Evolutionary conservation across 75 land plant species (phyloP).

Genomic region (Larix kaempferi): DNA sequence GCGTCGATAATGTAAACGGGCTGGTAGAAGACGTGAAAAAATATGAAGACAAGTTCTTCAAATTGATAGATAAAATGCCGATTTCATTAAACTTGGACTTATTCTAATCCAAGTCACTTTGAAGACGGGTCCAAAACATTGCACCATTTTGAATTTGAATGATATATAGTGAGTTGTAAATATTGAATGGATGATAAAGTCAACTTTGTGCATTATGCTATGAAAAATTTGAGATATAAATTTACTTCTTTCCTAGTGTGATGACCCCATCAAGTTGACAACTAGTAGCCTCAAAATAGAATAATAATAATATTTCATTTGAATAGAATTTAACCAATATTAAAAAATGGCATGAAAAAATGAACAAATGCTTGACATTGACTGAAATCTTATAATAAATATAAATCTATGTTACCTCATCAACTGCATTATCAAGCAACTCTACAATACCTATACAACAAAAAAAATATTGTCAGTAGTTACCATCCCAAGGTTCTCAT

Average conservation of each 20-base stretch:
- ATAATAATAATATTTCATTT: not conserved
- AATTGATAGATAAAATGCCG: no score
- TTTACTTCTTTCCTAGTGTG: not conserved
- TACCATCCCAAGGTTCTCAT: not conserved
- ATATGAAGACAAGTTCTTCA: no score
- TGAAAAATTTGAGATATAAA: not conserved
- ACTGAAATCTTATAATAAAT: not conserved
- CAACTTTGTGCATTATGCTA: not conserved
- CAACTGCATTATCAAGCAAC: slow-evolving; percentile 89
- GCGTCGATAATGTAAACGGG: no score
- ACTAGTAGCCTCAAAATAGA: not conserved
- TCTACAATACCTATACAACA: slow-evolving; percentile 79
- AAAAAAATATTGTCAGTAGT: not conserved
- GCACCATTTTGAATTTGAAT: slow-evolving; percentile 29
- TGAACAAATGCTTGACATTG: not conserved
- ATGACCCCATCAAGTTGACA: not conserved
- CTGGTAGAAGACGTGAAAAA: no score
- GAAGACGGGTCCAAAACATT: no score
- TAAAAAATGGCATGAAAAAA: not conserved
- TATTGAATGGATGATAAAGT: not conserved
- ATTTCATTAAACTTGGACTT: no score
- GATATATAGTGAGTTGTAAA: not conserved
- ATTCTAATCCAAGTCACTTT: no score
- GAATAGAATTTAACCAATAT: not conserved
- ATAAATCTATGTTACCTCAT: slow-evolving; percentile 50